phyloP scores from a whole-genome alignment of 1,284 basidiomycete species.

The Chalciporus sp. region DNA sequence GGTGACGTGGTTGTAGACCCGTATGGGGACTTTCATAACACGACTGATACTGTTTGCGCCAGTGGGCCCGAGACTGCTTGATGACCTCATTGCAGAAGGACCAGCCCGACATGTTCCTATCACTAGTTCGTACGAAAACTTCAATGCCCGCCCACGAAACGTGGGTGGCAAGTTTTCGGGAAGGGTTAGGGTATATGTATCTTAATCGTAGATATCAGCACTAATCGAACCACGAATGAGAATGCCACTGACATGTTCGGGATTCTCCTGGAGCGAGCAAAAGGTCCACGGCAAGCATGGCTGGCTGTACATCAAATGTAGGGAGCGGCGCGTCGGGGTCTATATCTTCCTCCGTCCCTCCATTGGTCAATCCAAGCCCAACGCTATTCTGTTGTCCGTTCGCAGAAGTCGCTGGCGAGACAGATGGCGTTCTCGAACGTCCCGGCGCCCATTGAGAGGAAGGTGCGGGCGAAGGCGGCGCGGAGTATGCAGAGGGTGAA shows the following conservation, averaged over 20 bases:
- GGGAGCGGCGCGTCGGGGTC: conserved; percentile 75
- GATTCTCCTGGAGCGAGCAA: conserved; percentile 77
- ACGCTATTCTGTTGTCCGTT: conserved; percentile 17
- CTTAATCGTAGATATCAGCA: conserved; percentile 42
- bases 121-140: conserved; percentile 87
- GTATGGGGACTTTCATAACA: conserved; percentile 86
- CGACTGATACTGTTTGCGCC: conserved; percentile 63
- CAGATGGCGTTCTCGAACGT: conserved; percentile 24
- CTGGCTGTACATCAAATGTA: conserved; percentile 79
- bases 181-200: conserved; percentile 75
- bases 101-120: conserved; percentile 81
- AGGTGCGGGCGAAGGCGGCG: conserved; percentile 24
- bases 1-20: conserved; percentile 83
- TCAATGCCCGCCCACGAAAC: conserved; percentile 81
- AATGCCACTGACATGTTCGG: conserved; percentile 66
- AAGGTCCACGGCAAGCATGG: conserved; percentile 85
- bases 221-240: background rate
- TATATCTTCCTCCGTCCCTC: conserved; percentile 42
- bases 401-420: conserved; percentile 8
- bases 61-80: conserved; percentile 34
- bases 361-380: conserved; percentile 25
- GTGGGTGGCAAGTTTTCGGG: conserved; percentile 88
- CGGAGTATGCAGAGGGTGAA: conserved; percentile 39
- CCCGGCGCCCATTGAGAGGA: conserved; percentile 27
- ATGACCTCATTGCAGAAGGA: conserved; percentile 27